These are phyloP conservation scores for Gossypium herbaceum DNA, from an alignment of 345 rosid species.

Conservation along the genomic window DNA sequence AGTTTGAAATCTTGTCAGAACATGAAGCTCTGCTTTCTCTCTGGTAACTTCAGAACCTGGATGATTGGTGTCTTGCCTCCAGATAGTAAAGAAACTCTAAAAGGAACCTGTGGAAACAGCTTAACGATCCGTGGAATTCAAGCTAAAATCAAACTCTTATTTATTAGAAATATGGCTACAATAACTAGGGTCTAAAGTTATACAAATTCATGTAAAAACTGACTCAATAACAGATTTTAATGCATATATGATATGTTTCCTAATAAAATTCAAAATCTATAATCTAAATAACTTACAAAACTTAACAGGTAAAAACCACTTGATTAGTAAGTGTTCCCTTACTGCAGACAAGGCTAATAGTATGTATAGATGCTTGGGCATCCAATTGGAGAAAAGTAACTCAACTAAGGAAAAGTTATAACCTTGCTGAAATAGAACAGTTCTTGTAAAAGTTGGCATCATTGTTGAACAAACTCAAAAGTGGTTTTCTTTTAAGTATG, in stretches of 20 bases:
- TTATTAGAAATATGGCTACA: conserved; percentile 10
- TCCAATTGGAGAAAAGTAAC: background rate
- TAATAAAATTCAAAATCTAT: background rate
- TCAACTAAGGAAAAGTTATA: background rate
- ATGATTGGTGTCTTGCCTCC: conserved; percentile 75
- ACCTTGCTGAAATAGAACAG: background rate
- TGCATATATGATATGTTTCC: conserved; percentile 1
- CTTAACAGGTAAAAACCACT: background rate
- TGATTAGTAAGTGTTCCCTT: background rate
- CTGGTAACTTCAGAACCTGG: conserved; percentile 98
- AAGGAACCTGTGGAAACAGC: conserved; percentile 37
- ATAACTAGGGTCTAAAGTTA: conserved; percentile 12
- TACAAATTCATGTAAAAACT: conserved; percentile 13
- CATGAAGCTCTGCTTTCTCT: conserved; percentile 68
- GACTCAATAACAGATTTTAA: conserved; percentile 17
- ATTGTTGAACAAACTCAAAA: background rate
- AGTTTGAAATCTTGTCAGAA: conserved; percentile 53
- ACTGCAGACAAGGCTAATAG: background rate
- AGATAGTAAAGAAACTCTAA: conserved; percentile 41
- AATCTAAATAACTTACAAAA: background rate
- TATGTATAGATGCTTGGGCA: background rate
- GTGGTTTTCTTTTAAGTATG: background rate
- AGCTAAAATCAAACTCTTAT: conserved; percentile 19
- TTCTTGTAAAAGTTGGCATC: background rate
- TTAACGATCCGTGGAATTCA: conserved; percentile 8